Conservation (phyloP, 148 eudicot genomes). For the Chenopodium suecicum region DNA sequence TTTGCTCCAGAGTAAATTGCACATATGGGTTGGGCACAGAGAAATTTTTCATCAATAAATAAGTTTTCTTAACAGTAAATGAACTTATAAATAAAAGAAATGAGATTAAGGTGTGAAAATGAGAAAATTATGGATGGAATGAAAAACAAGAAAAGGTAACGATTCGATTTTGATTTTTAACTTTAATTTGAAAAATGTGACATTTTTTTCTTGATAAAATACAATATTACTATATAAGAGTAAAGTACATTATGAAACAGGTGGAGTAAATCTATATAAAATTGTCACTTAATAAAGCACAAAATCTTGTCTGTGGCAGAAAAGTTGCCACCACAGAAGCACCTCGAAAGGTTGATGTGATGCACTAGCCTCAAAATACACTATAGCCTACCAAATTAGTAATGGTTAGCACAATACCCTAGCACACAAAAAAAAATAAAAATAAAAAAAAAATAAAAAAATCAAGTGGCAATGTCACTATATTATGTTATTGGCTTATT, state of each 20-base stretch:
- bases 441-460: slow-evolving; percentile 25
- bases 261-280: neutral
- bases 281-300: slow-evolving; percentile 32
- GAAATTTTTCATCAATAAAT: too few relatives aligned
- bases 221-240: neutral
- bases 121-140: too few relatives aligned
- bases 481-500: neutral
- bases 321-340: slow-evolving; percentile 12
- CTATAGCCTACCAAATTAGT: slow-evolving; percentile 16
- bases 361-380: slow-evolving; percentile 21
- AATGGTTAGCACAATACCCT: slow-evolving; percentile 25
- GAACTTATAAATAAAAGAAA: too few relatives aligned
- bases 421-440: slow-evolving; percentile 24
- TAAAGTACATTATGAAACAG: neutral
- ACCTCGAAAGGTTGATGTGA: slow-evolving; percentile 22
- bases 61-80: too few relatives aligned
- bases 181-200: too few relatives aligned
- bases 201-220: neutral
- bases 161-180: too few relatives aligned
- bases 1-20: too few relatives aligned
- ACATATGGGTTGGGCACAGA: too few relatives aligned
- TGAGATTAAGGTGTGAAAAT: too few relatives aligned
- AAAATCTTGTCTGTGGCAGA: slow-evolving; percentile 1
- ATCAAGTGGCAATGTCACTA: slow-evolving; percentile 16
- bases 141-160: too few relatives aligned